Evolutionary conservation across 2,329 filamentous ascomycete genomes (phyloP).

Genomic region (Aspergillus amoenus): DNA sequence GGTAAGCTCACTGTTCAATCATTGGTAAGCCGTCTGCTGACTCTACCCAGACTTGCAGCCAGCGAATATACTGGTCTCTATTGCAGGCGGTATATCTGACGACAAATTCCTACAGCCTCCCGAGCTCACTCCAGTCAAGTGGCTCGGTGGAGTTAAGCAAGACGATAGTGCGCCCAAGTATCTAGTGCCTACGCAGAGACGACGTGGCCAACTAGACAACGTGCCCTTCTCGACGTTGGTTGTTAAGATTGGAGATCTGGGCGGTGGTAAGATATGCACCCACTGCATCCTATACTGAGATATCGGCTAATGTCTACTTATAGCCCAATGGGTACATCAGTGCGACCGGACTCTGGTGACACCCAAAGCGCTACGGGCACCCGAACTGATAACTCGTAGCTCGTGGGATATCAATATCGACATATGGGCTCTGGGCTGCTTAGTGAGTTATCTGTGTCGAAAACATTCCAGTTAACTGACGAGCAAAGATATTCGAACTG

Average conservation of each 20-base stretch:
- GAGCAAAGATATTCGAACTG: not conserved
- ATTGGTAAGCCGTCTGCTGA: not conserved
- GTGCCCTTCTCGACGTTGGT: conserved; percentile 11
- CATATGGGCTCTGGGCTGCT: not conserved
- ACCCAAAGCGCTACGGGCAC: not conserved
- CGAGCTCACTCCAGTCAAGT: not conserved
- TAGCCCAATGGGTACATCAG: not conserved
- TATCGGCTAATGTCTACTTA: not conserved
- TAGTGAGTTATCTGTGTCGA: not conserved
- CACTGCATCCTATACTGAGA: not conserved
- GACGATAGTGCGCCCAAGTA: conserved; percentile 13
- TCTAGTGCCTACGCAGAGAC: conserved; percentile 20
- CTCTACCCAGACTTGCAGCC: not conserved
- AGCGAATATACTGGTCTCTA: not conserved
- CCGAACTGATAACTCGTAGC: not conserved
- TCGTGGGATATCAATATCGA: not conserved
- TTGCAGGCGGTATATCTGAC: not conserved
- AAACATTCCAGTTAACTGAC: not conserved
- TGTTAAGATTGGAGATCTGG: conserved; percentile 17
- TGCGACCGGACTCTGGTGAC: not conserved
- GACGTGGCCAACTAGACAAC: conserved; percentile 16
- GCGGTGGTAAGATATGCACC: not conserved
- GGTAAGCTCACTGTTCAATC: not conserved
- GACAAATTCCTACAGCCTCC: not conserved
- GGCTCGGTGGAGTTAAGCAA: not conserved